Evolutionary conservation across 768 basidiomycete genomes (phyloP), one percentile per base, ranked within the genome.

Genomic region (Mycena crocata): DNA sequence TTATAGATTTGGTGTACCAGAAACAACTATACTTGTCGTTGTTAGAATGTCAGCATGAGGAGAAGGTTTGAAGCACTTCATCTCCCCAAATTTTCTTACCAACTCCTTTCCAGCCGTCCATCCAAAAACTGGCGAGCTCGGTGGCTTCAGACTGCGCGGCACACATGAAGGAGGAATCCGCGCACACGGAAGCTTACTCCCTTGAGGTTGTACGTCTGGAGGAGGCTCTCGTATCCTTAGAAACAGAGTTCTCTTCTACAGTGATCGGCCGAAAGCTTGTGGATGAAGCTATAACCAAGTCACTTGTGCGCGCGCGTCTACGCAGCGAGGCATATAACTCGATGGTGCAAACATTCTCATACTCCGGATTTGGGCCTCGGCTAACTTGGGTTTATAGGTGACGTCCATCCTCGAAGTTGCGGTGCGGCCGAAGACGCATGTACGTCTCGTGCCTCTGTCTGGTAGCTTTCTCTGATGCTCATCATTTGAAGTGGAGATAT

Each of bases 41-140:
- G 60, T 79, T 94, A 14, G 88, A 90, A 69, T 92, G 91, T 67
- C 93, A 94, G 73, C 90, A 92, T 62, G 93, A 95, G 73, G 94
- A 95, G 75, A 95, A 95, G 86, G 93, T 90, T 30, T 23, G 52
- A 44, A 59, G 12, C 37, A 23, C 28, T 15, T 37, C 42, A 7
- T 42, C 24, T 23, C 49, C 46, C 50, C 50, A 14, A 40, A 48
- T 63, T 55, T 30, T 46, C 24, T 57, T 23, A 24, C 14, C 45
- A 6, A 48, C 46, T 32, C 32, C n/a, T 68, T 49, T 23, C 13
- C 66, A 93, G 92, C 91, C 90, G 19, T 93, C 92, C 5, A 85
- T 94, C 40, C 92, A 94, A 77, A 90, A 91, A 74, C 79, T 94
- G 8, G 87, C 92, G 48, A 81, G 77, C 50, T 86, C 74, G 57